phyloP scores from a whole-genome alignment of 2,329 filamentous ascomycete species.

The Colletotrichum orchidophilum region DNA sequence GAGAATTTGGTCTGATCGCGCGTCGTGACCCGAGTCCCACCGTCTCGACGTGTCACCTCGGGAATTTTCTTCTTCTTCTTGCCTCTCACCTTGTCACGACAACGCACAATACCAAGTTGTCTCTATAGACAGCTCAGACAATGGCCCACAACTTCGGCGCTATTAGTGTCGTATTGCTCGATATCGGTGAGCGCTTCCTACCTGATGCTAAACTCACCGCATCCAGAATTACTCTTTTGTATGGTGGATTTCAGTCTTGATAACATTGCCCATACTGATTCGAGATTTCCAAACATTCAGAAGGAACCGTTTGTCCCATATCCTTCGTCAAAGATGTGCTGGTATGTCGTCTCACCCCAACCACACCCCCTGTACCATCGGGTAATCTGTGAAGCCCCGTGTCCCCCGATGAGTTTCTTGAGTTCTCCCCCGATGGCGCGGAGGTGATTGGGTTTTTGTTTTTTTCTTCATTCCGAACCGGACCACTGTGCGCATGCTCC shows the following conservation, averaged over 20 bases:
- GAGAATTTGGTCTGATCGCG: constrained; percentile 1
- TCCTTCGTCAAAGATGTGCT: constrained; percentile 86
- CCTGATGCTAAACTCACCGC: neutral
- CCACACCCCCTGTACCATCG: constrained; percentile 32
- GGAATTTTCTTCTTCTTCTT: neutral
- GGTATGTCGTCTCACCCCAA: constrained; percentile 62
- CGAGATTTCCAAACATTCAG: constrained; percentile 51
- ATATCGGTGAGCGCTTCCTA: constrained; percentile 62
- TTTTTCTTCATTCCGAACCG: constrained; percentile 20
- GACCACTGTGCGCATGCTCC: constrained; percentile 7
- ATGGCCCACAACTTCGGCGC: constrained; percentile 46
- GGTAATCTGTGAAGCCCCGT: constrained; percentile 27
- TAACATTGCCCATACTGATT: constrained; percentile 19
- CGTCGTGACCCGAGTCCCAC: constrained; percentile 11
- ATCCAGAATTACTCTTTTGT: neutral
- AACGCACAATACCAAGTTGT: constrained; percentile 3
- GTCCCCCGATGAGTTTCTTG: constrained; percentile 30
- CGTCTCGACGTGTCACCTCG: neutral
- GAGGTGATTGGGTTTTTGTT: too few species aligned
- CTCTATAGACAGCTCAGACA: constrained; percentile 3
- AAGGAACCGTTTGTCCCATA: constrained; percentile 85
- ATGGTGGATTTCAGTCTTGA: neutral
- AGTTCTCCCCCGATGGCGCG: constrained; percentile 18
- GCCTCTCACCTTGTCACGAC: neutral
- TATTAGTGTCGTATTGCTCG: constrained; percentile 62